Conservation (phyloP, 2,329 filamentous ascomycete genomes). For the Fusarium sp. region DNA sequence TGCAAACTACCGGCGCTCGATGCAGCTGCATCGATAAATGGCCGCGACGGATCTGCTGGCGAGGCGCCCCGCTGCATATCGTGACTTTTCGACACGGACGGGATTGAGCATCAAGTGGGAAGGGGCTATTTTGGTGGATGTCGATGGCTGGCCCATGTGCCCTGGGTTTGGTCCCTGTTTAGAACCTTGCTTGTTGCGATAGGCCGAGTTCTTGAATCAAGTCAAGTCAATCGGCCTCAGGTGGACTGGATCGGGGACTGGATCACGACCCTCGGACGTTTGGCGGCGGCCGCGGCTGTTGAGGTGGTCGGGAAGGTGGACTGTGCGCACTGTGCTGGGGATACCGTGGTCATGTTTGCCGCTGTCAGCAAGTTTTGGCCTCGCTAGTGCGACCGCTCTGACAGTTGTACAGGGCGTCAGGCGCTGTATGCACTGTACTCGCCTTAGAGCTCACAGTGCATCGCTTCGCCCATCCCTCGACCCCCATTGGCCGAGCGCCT, state of each 20-base stretch:
- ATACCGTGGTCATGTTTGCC: slow-evolving; percentile 26
- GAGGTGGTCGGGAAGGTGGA: slow-evolving; percentile 28
- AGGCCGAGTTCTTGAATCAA: slow-evolving; percentile 33
- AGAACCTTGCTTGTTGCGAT: slow-evolving; percentile 25
- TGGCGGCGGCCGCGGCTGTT: slow-evolving; percentile 32
- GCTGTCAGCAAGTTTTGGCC: neutral
- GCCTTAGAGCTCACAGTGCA: neutral
- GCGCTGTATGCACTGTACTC: neutral
- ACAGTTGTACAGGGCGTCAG: slow-evolving; percentile 1
- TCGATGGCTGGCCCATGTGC: slow-evolving; percentile 38
- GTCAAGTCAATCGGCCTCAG: slow-evolving; percentile 16
- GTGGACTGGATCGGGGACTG: slow-evolving; percentile 29
- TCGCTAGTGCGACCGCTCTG: neutral
- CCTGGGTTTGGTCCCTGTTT: slow-evolving; percentile 24
- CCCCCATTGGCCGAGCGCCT: slow-evolving; percentile 38
- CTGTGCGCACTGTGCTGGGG: neutral
- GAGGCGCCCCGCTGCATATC: slow-evolving; percentile 41
- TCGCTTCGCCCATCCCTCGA: slow-evolving; percentile 1
- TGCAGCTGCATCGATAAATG: slow-evolving; percentile 38
- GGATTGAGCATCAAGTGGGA: slow-evolving; percentile 27
- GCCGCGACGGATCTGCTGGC: slow-evolving; percentile 44
- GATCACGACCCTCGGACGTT: slow-evolving; percentile 26
- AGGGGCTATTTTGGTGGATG: slow-evolving; percentile 31
- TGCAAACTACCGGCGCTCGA: slow-evolving; percentile 42
- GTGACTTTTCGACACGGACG: slow-evolving; percentile 35